phyloP scores from a whole-genome alignment of 345 rosid genomes.

The Eutrema japonicum region DNA sequence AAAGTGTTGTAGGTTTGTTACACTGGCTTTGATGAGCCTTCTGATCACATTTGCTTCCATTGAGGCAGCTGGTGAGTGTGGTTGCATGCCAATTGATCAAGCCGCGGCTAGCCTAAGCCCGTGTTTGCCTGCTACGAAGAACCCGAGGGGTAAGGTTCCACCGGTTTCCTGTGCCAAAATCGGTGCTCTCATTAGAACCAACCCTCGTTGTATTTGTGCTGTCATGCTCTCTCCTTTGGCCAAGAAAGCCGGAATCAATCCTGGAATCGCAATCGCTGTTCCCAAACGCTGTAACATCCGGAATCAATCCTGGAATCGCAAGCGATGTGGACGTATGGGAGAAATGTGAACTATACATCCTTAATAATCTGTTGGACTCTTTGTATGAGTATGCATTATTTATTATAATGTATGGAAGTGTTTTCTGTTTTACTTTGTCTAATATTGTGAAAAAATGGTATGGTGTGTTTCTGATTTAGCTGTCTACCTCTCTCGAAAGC shows the following conservation, averaged over 20 bases:
- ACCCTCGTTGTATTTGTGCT: slow-evolving; percentile 80
- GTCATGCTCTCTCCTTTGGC: slow-evolving; percentile 79
- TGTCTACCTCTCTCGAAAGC: no score
- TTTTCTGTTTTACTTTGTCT: neutral
- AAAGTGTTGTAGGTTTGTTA: slow-evolving; percentile 35
- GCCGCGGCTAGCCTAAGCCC: slow-evolving; percentile 81
- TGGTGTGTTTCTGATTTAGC: neutral
- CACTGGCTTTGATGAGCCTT: slow-evolving; percentile 42
- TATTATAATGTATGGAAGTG: neutral
- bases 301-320: slow-evolving; percentile 77
- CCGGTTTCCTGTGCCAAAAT: slow-evolving; percentile 77
- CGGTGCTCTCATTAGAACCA: slow-evolving; percentile 58
- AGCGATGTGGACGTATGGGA: slow-evolving; percentile 81
- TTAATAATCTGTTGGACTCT: slow-evolving; percentile 23
- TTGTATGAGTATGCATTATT: neutral
- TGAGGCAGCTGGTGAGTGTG: slow-evolving; percentile 70
- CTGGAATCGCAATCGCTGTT: slow-evolving; percentile 69
- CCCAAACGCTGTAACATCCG: slow-evolving; percentile 85
- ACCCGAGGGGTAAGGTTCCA: slow-evolving; percentile 55
- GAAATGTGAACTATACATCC: slow-evolving; percentile 29
- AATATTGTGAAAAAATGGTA: neutral
- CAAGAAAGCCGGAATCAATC: slow-evolving; percentile 75
- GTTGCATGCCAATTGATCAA: slow-evolving; percentile 63
- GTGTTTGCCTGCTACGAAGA: slow-evolving; percentile 69
- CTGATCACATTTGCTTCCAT: slow-evolving; percentile 36